Evolutionary conservation across 805 yeast species (phyloP), one percentile per base, ranked within the genome.

Genomic region (Candida koratica): DNA sequence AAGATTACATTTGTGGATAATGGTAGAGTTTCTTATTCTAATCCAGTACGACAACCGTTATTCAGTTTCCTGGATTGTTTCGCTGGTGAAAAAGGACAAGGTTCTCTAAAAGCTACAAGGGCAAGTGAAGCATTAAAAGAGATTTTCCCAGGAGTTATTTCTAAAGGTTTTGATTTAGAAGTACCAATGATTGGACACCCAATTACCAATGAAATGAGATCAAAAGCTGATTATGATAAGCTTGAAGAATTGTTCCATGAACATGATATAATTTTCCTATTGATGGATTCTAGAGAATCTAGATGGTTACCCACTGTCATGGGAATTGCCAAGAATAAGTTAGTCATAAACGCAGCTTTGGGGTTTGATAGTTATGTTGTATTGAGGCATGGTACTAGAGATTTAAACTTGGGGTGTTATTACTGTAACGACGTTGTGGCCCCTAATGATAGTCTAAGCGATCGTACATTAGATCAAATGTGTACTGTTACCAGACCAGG

Each of bases 401-500:
- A 36, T 2, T 55, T 51, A 12, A 52, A 45, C 3, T 58, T 89
- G 28, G 98, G 99, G 0, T 93, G 99, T 57, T 93, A 93, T 60
- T 93, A 83, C 58, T 93, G 99, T 59, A 86, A 87, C 55, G 98
- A 93, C 55, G 89, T 93, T 6, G 87, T 87, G 35, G 97, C 97
- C 0, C 98, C 99, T 0, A 67, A 78, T 2, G 95, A 93, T 55
- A 82, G 95, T 39, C 61, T 86, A n/a, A 71, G 85, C 0, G 95
- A 88, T 51, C 69, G 95, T 34, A 84, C 97, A 0, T 64, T 93
- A 38, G 99, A 93, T 60, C 97, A 93, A 58, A 93, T 93, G 97
- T 93, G 99, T 53, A 93, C 99, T 0, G 98, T 93, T 1, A 93
- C 98, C 0, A 69, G 98, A 26, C 97, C 99, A 0, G 98, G 99